phyloP scores from a whole-genome alignment of 1,284 basidiomycete species.

The Ceraceosorus bombacis region DNA sequence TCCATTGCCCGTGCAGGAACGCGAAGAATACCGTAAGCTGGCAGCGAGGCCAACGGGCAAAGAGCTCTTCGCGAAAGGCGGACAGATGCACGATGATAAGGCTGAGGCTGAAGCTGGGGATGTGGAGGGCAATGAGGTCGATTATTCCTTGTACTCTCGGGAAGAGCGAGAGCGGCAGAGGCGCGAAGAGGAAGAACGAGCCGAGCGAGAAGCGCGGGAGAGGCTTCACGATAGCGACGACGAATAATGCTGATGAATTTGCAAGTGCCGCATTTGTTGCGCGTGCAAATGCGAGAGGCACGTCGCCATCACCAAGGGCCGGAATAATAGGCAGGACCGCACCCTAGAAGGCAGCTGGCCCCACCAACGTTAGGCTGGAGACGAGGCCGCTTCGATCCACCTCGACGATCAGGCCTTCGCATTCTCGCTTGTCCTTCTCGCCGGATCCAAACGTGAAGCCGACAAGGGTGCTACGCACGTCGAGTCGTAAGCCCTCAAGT shows the following conservation, averaged over 20 bases:
- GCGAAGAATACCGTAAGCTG: conserved; percentile 73
- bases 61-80: conserved; percentile 35
- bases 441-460: not conserved
- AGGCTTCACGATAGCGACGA: not conserved
- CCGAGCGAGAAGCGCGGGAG: conserved; percentile 13
- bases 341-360: no score
- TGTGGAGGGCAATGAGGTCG: conserved; percentile 30
- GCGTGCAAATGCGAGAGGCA: no score
- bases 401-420: no score
- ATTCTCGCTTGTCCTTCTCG: no score
- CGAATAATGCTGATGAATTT: not conserved
- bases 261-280: no score
- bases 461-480: not conserved
- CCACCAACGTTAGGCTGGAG: no score
- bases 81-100: conserved; percentile 25
- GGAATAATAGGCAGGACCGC: no score
- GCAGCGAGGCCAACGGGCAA: conserved; percentile 61
- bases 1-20: conserved; percentile 63
- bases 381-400: no score
- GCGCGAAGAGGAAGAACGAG: conserved; percentile 29
- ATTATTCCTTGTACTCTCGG: conserved; percentile 37
- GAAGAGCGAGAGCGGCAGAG: conserved; percentile 36
- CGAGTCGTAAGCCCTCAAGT: not conserved
- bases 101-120: conserved; percentile 24
- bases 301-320: no score